Conservation (phyloP, 2,329 filamentous ascomycete species). For the Tolypocladium nubicola region DNA sequence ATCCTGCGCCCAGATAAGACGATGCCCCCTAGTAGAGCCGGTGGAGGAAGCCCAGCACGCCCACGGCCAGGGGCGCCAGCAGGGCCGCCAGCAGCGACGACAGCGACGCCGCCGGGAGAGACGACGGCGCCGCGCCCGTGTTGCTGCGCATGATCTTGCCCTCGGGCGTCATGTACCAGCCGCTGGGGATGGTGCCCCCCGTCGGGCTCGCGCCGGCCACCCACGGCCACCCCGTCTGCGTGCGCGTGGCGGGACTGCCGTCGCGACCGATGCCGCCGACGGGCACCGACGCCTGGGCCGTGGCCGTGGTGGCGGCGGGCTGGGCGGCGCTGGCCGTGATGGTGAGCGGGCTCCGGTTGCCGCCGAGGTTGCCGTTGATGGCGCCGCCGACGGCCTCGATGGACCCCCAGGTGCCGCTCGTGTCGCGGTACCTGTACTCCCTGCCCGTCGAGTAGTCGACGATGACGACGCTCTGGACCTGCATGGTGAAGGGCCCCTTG, state of each 20-base stretch:
- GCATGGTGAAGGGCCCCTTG: slow-evolving; percentile 77
- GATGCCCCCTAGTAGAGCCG: slow-evolving; percentile 1
- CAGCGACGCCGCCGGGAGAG: slow-evolving; percentile 9
- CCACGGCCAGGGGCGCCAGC: slow-evolving; percentile 15
- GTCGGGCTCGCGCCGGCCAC: slow-evolving; percentile 43
- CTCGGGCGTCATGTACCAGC: slow-evolving; percentile 69
- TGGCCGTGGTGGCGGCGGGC: slow-evolving; percentile 49
- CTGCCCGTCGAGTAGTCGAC: slow-evolving; percentile 90
- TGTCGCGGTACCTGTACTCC: slow-evolving; percentile 72
- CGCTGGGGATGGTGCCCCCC: slow-evolving; percentile 54
- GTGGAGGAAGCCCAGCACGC: slow-evolving; percentile 11
- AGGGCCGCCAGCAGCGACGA: slow-evolving; percentile 13
- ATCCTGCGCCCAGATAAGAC: neutral
- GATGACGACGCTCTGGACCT: slow-evolving; percentile 63
- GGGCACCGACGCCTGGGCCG: slow-evolving; percentile 54
- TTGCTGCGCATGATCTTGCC: slow-evolving; percentile 67
- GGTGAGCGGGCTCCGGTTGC: slow-evolving; percentile 34
- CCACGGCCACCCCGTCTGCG: slow-evolving; percentile 60
- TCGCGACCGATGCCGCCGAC: slow-evolving; percentile 56
- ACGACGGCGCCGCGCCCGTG: slow-evolving; percentile 27
- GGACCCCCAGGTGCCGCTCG: slow-evolving; percentile 66
- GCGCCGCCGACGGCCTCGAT: slow-evolving; percentile 72
- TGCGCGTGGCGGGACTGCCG: slow-evolving; percentile 38
- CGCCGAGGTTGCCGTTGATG: slow-evolving; percentile 58
- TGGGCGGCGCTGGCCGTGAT: slow-evolving; percentile 49